phyloP scores from a whole-genome alignment of 768 basidiomycete genomes.

The Naematelia aurantialba region DNA sequence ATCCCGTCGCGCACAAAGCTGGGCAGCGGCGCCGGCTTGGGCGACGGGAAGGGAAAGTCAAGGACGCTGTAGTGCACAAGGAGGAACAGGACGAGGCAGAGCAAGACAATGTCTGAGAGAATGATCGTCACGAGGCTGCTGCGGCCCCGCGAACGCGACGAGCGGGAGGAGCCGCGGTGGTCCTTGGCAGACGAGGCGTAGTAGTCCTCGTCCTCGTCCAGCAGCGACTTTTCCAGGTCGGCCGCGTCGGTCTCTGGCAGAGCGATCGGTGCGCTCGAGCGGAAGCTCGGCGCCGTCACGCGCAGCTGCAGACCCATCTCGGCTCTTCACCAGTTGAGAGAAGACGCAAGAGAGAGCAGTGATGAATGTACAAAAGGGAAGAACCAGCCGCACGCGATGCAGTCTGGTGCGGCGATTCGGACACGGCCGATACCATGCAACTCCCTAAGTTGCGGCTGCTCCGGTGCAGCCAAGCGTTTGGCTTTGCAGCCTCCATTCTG shows the following conservation, averaged over 20 bases:
- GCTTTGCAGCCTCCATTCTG: too few relatives aligned
- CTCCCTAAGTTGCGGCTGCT: too few relatives aligned
- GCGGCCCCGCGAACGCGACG: neutral
- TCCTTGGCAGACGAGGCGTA: neutral
- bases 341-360: neutral
- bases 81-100: conserved; percentile 3
- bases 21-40: conserved; percentile 22
- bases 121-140: conserved; percentile 1
- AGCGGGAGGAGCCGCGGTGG: neutral
- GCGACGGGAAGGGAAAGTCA: conserved; percentile 35
- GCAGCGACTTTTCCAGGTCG: neutral
- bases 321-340: neutral
- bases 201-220: neutral
- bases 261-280: neutral
- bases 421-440: too few relatives aligned
- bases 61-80: conserved; percentile 1
- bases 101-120: conserved; percentile 6
- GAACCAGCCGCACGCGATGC: neutral
- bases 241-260: neutral
- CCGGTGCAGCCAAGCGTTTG: too few relatives aligned
- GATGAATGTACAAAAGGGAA: neutral
- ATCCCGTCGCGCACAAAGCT: conserved; percentile 37
- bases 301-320: neutral
- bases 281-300: neutral
- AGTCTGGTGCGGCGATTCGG: too few relatives aligned